A percentile compares a stretch with the other conserved stretches of the same genome.
phyloP scores from a whole-genome alignment of 352 stramenopile genomes.

The Globisporangium viniferum region DNA sequence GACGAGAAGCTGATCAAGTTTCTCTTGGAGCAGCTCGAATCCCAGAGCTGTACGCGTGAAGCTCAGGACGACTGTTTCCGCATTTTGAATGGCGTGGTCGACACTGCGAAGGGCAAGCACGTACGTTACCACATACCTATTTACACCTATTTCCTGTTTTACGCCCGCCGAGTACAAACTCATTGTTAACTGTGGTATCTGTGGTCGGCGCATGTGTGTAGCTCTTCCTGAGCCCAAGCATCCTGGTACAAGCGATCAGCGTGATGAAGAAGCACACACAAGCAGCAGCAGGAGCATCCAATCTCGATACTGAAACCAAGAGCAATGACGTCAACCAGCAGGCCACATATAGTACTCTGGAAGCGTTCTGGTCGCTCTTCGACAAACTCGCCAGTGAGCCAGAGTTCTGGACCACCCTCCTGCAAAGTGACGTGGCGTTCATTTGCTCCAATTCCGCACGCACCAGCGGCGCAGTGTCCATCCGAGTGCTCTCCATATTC shows the following conservation, averaged over 20 bases:
- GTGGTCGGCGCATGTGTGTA: constrained; percentile 24
- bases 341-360: constrained; percentile 12
- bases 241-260: constrained; percentile 44
- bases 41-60: constrained; percentile 21
- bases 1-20: constrained; percentile 61
- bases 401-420: constrained; percentile 45
- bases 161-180: constrained; percentile 7
- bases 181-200: background rate
- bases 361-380: constrained; percentile 51
- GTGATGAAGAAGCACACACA: constrained; percentile 36
- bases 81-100: constrained; percentile 41
- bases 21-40: constrained; percentile 46
- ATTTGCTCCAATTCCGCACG: constrained; percentile 55
- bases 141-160: too few relatives aligned
- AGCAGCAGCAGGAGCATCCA: constrained; percentile 3
- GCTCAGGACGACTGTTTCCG: constrained; percentile 45
- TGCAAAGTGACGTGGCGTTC: constrained; percentile 62
- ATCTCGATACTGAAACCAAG: constrained; percentile 12
- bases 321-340: constrained; percentile 17
- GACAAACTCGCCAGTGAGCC: constrained; percentile 28
- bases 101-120: constrained; percentile 44
- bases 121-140: constrained; percentile 16
- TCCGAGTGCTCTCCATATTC: constrained; percentile 46
- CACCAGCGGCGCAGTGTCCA: constrained; percentile 29
- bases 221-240: constrained; percentile 40